Percentiles rank a stretch among this genome's conserved stretches.
phyloP scores from a whole-genome alignment of 192 early-diverging fungal genomes.

The Entomortierella beljakovae region DNA sequence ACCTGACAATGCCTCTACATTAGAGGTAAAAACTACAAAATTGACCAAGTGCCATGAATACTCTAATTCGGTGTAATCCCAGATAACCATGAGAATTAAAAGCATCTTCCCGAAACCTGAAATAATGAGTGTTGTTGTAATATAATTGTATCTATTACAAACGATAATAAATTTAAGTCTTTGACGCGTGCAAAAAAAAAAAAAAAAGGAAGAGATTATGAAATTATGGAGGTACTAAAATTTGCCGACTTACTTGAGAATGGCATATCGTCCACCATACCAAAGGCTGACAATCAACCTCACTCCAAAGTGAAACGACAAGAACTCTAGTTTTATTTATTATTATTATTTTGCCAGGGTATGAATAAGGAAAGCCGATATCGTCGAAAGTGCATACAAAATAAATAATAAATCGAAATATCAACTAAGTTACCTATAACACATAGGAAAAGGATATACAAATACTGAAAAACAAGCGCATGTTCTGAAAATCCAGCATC shows the following conservation, averaged over 20 bases:
- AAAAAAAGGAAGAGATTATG: not conserved
- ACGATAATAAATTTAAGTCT: not conserved
- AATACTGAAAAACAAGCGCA: constrained; percentile 76
- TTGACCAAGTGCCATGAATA: constrained; percentile 83
- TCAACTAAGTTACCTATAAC: constrained; percentile 73
- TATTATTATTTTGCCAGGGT: not conserved
- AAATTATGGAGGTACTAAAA: not conserved
- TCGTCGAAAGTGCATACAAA: too few species aligned
- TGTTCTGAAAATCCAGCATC: constrained; percentile 73
- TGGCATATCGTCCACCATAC: constrained; percentile 56
- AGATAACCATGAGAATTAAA: constrained; percentile 89
- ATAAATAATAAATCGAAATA: too few species aligned
- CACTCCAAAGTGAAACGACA: constrained; percentile 69
- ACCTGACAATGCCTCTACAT: constrained; percentile 73
- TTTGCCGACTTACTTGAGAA: constrained; percentile 44
- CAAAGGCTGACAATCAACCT: constrained; percentile 60
- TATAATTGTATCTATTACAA: constrained; percentile 65
- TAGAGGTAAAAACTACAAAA: constrained; percentile 79
- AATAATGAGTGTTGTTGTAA: constrained; percentile 79
- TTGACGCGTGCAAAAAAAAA: not conserved
- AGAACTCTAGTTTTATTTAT: constrained; percentile 58
- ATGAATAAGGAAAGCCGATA: too few species aligned
- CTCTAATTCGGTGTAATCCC: constrained; percentile 89
- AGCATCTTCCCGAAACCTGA: constrained; percentile 91
- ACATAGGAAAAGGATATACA: constrained; percentile 79